Evolutionary conservation across 2,329 filamentous ascomycete genomes (phyloP).

Genomic region (Diaporthe sp.): DNA sequence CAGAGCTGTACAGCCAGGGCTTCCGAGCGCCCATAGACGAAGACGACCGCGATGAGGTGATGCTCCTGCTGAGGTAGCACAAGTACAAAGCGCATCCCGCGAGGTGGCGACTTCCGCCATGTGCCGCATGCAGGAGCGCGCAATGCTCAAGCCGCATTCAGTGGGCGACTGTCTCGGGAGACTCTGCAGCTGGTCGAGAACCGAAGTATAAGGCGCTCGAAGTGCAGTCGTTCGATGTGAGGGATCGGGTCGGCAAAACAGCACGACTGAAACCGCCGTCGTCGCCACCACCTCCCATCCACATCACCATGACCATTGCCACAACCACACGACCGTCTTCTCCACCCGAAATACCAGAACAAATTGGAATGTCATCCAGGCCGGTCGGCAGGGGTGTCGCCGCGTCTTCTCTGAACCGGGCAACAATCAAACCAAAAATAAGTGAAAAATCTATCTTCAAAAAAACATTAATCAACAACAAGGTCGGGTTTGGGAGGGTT

Average conservation of each 20-base stretch:
- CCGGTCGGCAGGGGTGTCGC: too few species aligned
- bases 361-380: background rate
- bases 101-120: background rate
- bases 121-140: background rate
- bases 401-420: background rate
- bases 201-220: background rate
- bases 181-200: background rate
- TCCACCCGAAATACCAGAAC: background rate
- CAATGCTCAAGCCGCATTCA: background rate
- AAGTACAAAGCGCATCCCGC: background rate
- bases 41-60: constrained; percentile 20
- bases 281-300: background rate
- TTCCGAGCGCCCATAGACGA: constrained; percentile 31
- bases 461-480: constrained; percentile 9
- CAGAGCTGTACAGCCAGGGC: constrained; percentile 27
- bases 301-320: background rate
- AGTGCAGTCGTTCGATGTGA: background rate
- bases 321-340: background rate
- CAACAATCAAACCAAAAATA: background rate
- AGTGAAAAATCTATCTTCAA: background rate
- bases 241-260: constrained; percentile 16
- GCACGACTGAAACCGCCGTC: constrained; percentile 9
- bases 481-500: constrained; percentile 16
- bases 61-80: background rate
- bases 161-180: too few species aligned